Evolutionary conservation across 2,329 filamentous ascomycete species (phyloP), one percentile per base, ranked within the genome.

Genomic region (Penicillium concentricum): DNA sequence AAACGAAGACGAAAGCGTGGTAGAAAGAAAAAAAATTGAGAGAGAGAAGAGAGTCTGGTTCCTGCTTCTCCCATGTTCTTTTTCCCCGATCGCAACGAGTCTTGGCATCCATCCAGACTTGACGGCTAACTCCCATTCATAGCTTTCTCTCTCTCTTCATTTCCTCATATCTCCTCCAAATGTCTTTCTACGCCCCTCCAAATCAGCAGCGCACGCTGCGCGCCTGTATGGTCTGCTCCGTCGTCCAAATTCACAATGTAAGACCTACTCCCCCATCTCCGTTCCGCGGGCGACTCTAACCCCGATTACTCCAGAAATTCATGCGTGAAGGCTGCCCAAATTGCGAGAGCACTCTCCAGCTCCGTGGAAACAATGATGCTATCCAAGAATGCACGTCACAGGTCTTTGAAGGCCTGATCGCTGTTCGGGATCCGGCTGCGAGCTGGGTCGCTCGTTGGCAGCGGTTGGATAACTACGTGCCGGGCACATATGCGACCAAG

Each of bases 381-480:
- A 90, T 97, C 69, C 87, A 91, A 72, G 91, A 92, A 78, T 97
- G 92, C 83, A 99, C 94, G 20, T 96, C 91, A 15, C 90, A 93
- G 70, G 92, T 97, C 63, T 99, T 94, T 73, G 94, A 99, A 75
- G 94, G 94, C 46, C 78, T 97, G 62, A 91, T 97, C 72, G 86
- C 90, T 39, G 83, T 97, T 37, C 86, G 88, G 46, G 88, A 97
- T 72, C 92, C 92, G n/a, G 78, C 79, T 42, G 84, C 82, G 65
- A 95, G 90, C 69, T 99, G 94, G 94, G 91, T 97, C 47, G 92
- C 93, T n/a, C 90, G 91, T 72, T 97, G 92, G 89, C 92, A 97
- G 81, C 85, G 94, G 9, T 78, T 99, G 58, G 91, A 97, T 72
- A 86, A 85, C 54, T 97, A 96, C 74, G 88, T 94, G 51, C 84